These are phyloP conservation scores for Purshia tridentata DNA, from an alignment of 306 rosid genomes.

Conservation along the genomic window DNA sequence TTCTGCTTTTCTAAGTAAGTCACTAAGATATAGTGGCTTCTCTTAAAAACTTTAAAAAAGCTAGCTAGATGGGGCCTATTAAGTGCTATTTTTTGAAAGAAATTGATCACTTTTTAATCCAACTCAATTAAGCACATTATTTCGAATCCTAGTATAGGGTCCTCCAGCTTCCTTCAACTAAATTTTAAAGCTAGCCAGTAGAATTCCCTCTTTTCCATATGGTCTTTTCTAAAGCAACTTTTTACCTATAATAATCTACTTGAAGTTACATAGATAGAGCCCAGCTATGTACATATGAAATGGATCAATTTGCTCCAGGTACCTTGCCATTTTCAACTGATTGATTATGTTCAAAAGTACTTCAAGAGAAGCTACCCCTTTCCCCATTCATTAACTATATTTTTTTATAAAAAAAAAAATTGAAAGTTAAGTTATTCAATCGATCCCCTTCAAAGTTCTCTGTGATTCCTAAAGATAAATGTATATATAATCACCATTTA, in stretches of 20 bases:
- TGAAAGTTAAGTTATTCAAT: neutral
- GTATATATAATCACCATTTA: neutral
- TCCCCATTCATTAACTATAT: too few species aligned
- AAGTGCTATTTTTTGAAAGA: neutral
- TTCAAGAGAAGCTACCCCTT: too few species aligned
- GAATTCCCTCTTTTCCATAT: neutral
- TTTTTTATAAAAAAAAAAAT: too few species aligned
- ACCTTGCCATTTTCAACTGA: neutral
- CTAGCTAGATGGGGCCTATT: neutral
- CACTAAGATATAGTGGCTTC: too few species aligned
- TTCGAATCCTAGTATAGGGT: neutral
- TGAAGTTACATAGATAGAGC: neutral
- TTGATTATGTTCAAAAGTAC: too few species aligned
- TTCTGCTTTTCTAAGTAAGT: too few species aligned
- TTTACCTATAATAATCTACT: neutral
- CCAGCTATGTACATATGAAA: neutral
- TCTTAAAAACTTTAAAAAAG: neutral
- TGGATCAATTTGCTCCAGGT: neutral
- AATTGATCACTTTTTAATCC: neutral
- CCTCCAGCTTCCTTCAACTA: constrained; percentile 15
- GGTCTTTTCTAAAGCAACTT: neutral
- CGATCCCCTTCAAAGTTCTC: constrained; percentile 3
- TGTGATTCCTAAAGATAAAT: constrained; percentile 12
- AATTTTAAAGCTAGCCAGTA: neutral
- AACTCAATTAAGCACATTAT: neutral